phyloP scores from a whole-genome alignment of 768 basidiomycete genomes.

The Chalciporus sphaerocephalus region DNA sequence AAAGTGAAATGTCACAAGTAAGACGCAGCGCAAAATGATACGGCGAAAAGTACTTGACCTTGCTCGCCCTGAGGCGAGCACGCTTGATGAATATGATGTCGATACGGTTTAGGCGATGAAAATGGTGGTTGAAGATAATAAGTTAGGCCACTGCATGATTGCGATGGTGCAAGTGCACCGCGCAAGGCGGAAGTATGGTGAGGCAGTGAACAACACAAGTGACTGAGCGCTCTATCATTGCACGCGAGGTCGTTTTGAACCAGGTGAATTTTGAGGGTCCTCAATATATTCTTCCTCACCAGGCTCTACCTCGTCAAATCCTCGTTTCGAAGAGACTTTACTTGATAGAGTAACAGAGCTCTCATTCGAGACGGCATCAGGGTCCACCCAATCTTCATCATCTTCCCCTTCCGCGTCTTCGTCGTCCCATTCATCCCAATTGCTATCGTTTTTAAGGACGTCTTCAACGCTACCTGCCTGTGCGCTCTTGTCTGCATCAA shows the following conservation, averaged over 20 bases:
- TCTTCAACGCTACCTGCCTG: constrained; percentile 18
- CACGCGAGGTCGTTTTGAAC: constrained; percentile 47
- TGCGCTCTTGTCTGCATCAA: constrained; percentile 12
- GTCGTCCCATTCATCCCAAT: constrained; percentile 32
- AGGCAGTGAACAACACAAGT: background rate
- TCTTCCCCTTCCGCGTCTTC: constrained; percentile 45
- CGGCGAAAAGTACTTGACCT: constrained; percentile 29
- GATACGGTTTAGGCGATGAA: constrained; percentile 1
- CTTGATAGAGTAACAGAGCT: constrained; percentile 57
- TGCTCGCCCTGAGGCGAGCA: constrained; percentile 2
- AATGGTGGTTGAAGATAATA: constrained; percentile 21
- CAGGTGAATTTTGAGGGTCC: constrained; percentile 41
- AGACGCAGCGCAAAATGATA: constrained; percentile 1
- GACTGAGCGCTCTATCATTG: constrained; percentile 24
- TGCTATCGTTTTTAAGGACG: constrained; percentile 11
- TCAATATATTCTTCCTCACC: constrained; percentile 36
- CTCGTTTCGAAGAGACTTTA: constrained; percentile 46
- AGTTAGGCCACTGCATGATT: constrained; percentile 22
- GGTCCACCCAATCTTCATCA: constrained; percentile 43
- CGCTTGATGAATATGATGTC: constrained; percentile 12
- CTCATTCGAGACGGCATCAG: constrained; percentile 45
- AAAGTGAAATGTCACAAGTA: background rate
- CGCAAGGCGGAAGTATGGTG: constrained; percentile 1
- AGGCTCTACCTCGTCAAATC: constrained; percentile 45
- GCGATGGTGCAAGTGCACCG: constrained; percentile 1